Evolutionary conservation across 768 basidiomycete genomes (phyloP).

Genomic region (Phanerochaete sordida): DNA sequence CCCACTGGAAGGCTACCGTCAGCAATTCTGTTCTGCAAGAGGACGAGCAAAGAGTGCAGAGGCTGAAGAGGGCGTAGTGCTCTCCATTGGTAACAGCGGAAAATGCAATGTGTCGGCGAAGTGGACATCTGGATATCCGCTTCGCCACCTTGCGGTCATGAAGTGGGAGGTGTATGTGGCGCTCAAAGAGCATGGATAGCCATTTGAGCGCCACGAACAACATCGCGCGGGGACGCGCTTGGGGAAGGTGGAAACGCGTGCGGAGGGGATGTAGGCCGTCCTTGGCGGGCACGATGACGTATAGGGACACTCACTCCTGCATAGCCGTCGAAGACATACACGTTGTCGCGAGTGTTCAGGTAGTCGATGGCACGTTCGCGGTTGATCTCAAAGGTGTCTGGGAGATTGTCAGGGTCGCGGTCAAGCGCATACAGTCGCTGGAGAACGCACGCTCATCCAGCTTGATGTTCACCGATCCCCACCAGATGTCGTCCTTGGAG

Average conservation of each 20-base stretch:
- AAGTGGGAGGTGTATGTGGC: background rate
- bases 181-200: background rate
- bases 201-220: background rate
- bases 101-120: too few species aligned
- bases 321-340: slow-evolving; percentile 96
- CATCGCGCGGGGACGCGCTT: background rate
- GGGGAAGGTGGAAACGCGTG: background rate
- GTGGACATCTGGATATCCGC: too few species aligned
- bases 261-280: background rate
- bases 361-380: slow-evolving; percentile 99
- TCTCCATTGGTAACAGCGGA: too few species aligned
- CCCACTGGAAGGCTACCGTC: slow-evolving; percentile 59
- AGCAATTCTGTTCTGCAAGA: background rate
- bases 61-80: too few species aligned
- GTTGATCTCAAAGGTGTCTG: slow-evolving; percentile 98
- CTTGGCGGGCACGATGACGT: background rate
- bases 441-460: slow-evolving; percentile 85
- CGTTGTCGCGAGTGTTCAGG: slow-evolving; percentile 96
- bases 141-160: too few species aligned
- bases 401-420: slow-evolving; percentile 6
- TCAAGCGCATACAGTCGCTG: background rate
- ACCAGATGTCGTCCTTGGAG: slow-evolving; percentile 97
- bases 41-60: background rate
- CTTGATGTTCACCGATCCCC: slow-evolving; percentile 99
- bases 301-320: slow-evolving; percentile 61